A percentile compares a stretch with the other conserved stretches of the same genome.
phyloP scores from a whole-genome alignment of 2,329 filamentous ascomycete genomes.

The Alternaria sp. region DNA sequence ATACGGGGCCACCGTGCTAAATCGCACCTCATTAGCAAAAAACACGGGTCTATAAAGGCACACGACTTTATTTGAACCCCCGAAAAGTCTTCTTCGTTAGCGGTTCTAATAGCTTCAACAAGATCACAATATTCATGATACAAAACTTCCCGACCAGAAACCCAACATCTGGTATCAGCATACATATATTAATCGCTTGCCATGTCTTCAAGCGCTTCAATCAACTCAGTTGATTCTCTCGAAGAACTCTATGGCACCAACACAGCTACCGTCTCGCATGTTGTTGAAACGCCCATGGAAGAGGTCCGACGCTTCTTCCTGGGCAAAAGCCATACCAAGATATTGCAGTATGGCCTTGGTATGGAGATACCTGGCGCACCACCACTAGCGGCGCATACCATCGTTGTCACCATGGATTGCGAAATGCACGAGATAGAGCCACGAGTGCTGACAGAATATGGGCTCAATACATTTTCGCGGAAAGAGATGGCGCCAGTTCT shows the following conservation, averaged over 20 bases:
- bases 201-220: background rate
- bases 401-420: background rate
- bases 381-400: background rate
- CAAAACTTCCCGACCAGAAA: background rate
- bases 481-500: background rate
- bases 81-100: background rate
- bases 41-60: background rate
- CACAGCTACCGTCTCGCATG: background rate
- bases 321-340: background rate
- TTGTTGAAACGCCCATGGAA: background rate
- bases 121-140: background rate
- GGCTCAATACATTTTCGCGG: background rate
- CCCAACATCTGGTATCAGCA: background rate
- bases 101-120: background rate
- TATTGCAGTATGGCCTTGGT: background rate
- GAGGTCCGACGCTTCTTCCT: background rate
- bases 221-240: background rate
- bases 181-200: background rate
- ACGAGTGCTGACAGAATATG: background rate
- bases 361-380: background rate
- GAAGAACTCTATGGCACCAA: background rate
- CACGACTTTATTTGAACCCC: background rate
- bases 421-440: background rate
- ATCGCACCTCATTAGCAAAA: background rate
- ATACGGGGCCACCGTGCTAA: background rate